phyloP scores from a whole-genome alignment of 2,329 filamentous ascomycete genomes.

The Parasarocladium wereldwijsianum region DNA sequence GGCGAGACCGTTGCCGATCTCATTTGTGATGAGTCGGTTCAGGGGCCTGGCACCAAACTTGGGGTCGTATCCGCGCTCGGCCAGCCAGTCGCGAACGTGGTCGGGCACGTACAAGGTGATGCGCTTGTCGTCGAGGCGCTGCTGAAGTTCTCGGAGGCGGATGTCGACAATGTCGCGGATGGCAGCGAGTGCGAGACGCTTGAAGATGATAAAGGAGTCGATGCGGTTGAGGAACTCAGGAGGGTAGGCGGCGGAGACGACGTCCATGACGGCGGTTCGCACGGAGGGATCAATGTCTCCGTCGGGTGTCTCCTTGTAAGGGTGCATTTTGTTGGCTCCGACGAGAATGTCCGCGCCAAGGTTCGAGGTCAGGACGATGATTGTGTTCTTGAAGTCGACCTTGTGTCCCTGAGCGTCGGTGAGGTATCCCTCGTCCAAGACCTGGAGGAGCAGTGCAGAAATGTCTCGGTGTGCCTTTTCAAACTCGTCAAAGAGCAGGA shows the following conservation, averaged over 20 bases:
- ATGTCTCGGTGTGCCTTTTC: constrained; percentile 97
- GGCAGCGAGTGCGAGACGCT: constrained; percentile 62
- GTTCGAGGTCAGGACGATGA: constrained; percentile 93
- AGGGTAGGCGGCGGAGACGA: constrained; percentile 60
- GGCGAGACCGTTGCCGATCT: constrained; percentile 78
- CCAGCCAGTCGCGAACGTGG: constrained; percentile 72
- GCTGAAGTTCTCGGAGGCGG: constrained; percentile 69
- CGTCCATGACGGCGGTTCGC: constrained; percentile 73
- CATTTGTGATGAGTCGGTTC: constrained; percentile 77
- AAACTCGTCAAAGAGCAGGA: constrained; percentile 92
- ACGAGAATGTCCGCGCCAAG: constrained; percentile 86
- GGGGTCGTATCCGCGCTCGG: constrained; percentile 79
- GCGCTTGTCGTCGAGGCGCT: constrained; percentile 68
- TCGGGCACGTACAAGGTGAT: constrained; percentile 61
- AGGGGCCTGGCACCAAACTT: constrained; percentile 82
- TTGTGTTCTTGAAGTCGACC: constrained; percentile 90
- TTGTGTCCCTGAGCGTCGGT: constrained; percentile 94
- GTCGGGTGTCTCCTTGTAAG: constrained; percentile 44
- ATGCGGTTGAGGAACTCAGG: constrained; percentile 95
- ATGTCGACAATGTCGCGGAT: constrained; percentile 91
- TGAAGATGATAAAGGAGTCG: constrained; percentile 95
- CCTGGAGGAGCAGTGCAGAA: constrained; percentile 78
- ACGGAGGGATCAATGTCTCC: constrained; percentile 60
- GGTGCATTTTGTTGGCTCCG: constrained; percentile 50
- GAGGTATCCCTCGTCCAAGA: constrained; percentile 89